Evolutionary conservation across 257 asterid genomes (phyloP).

Genomic region (Capsicum baccatum): DNA sequence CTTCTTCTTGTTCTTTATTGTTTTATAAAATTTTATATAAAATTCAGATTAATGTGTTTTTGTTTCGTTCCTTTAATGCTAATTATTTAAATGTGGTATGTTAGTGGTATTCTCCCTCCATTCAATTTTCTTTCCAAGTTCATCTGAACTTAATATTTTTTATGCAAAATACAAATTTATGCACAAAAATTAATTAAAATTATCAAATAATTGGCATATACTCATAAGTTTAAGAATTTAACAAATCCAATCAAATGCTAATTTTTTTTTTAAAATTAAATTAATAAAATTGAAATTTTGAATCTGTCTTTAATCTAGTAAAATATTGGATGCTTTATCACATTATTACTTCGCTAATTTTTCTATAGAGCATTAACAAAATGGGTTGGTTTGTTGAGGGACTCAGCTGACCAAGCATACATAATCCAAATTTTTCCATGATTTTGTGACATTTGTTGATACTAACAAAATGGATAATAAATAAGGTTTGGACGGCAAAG

Average conservation of each 20-base stretch:
- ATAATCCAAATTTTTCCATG: background rate
- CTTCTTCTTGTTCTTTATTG: no score
- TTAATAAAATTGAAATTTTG: no score
- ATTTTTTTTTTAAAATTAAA: no score
- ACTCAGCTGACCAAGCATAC: background rate
- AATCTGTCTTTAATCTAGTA: no score
- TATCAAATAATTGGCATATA: no score
- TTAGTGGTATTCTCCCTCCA: background rate
- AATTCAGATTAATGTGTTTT: background rate
- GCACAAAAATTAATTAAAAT: no score
- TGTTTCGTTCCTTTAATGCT: background rate
- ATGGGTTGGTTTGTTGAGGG: background rate
- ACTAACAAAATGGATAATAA: background rate
- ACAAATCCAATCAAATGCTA: no score
- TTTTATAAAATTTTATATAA: background rate
- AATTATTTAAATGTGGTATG: background rate
- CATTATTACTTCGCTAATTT: background rate
- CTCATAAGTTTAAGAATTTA: no score
- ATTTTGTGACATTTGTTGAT: background rate
- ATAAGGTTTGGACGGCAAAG: background rate
- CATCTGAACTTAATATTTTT: no score
- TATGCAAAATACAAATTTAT: no score
- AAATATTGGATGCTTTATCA: background rate
- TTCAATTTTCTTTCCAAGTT: background rate
- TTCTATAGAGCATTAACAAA: background rate